Evolutionary conservation across 257 asterid species (phyloP).

Genomic region (Solanum bukasovii): DNA sequence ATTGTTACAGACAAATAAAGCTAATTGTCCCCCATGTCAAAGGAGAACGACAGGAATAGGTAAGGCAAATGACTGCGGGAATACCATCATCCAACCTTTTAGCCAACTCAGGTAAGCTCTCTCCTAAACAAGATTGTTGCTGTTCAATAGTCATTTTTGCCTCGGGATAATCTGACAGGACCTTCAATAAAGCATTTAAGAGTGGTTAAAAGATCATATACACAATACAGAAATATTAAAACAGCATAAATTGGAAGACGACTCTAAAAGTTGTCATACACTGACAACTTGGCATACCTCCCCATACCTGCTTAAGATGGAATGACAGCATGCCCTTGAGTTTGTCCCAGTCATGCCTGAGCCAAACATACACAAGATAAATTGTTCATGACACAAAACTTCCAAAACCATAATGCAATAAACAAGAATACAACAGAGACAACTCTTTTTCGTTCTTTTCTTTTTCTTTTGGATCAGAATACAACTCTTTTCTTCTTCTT

Average conservation of each 20-base stretch:
- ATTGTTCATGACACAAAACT: not conserved
- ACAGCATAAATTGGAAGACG: not conserved
- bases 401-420: not conserved
- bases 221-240: not conserved
- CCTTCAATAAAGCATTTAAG: constrained; percentile 28
- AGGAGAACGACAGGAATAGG: not conserved
- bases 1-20: not conserved
- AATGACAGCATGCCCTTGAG: constrained; percentile 60
- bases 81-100: constrained; percentile 97
- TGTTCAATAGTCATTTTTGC: constrained; percentile 61
- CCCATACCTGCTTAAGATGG: constrained; percentile 71
- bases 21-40: not conserved
- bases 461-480: not conserved
- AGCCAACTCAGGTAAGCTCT: constrained; percentile 63
- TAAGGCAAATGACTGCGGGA: constrained; percentile 30
- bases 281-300: constrained; percentile 15
- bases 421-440: not conserved
- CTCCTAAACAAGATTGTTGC: constrained; percentile 70
- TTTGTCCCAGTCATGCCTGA: constrained; percentile 83
- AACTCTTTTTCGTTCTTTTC: not conserved
- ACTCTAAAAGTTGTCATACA: not conserved
- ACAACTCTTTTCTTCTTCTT: not conserved
- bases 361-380: constrained; percentile 10
- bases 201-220: not conserved
- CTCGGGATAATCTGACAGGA: constrained; percentile 80